Conservation (phyloP, 2,329 filamentous ascomycete genomes). For the Colletotrichum viniferum region DNA sequence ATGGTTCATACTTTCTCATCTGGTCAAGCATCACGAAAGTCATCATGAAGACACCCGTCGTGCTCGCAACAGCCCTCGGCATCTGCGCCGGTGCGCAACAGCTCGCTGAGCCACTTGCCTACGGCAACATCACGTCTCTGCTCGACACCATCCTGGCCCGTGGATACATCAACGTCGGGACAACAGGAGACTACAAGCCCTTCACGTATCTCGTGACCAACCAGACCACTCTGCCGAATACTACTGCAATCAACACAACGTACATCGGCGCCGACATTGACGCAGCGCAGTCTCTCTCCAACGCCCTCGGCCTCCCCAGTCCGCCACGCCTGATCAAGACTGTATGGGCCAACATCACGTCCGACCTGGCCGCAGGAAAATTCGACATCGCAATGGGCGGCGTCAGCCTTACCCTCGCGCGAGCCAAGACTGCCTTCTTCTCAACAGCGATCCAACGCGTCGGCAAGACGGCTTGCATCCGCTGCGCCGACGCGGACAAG, state of each 20-base stretch:
- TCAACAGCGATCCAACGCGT: slow-evolving; percentile 13
- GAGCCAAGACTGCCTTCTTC: slow-evolving; percentile 7
- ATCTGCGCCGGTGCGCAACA: not conserved
- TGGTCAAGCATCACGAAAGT: not conserved
- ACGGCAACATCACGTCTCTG: slow-evolving; percentile 9
- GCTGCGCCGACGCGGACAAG: slow-evolving; percentile 14
- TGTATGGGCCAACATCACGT: slow-evolving; percentile 12
- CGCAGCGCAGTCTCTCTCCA: slow-evolving; percentile 17
- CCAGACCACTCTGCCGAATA: not conserved
- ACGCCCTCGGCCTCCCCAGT: slow-evolving; percentile 13
- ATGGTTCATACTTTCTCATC: not conserved
- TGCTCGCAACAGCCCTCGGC: not conserved
- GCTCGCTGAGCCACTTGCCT: not conserved
- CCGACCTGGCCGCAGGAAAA: slow-evolving; percentile 3
- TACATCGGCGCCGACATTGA: slow-evolving; percentile 21
- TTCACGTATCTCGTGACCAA: slow-evolving; percentile 19
- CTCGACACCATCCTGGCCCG: slow-evolving; percentile 14
- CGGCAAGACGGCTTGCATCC: slow-evolving; percentile 18
- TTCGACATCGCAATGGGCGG: slow-evolving; percentile 22
- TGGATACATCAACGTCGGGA: slow-evolving; percentile 18
- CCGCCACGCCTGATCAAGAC: slow-evolving; percentile 7
- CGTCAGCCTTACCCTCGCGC: slow-evolving; percentile 13
- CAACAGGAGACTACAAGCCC: slow-evolving; percentile 20
- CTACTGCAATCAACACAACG: slow-evolving; percentile 10
- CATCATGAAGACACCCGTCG: not conserved